Base-by-base conservation (phyloP, 768 basidiomycete genomes). In the Collybia sordida region DNA sequence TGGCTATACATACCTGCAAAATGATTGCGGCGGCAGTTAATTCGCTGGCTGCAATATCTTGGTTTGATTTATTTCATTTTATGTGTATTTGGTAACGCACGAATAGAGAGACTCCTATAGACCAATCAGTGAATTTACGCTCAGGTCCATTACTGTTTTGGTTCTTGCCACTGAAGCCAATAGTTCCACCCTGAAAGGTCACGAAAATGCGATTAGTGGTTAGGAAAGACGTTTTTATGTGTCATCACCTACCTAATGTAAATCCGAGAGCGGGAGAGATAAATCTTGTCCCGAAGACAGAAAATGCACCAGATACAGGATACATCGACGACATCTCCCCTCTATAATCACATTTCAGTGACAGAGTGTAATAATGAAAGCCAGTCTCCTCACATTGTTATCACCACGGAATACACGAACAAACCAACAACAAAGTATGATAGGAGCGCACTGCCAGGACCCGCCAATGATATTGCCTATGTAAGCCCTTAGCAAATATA, bases 261-360 rank as follows among this genome's bases (percentile, higher is more conserved):
- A 83, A 85, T 4, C 80, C 83, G 23, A 85, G 69, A 2, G 80
- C 77, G 18, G 79, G 78, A 11, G 81, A 81, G 39, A 85, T 77
- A 51, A 85, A 84, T 24, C 82, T 74, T 17, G 72, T 67, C 1
- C 80, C 81, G 51, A 84, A 82, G 18, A 71, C 67, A 15, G 82
- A 78, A 61, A 85, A 84, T 27, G 80, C 78, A 27, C 82, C 84
- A 21, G 80, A 79, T 21, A 85, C 79, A 0, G 81, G 83, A 50
- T 73, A 83, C 67, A 83, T 78, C 15, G 80, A 74, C 18, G 83
- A 72, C 84, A 88, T 85, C 60, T 86, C 84, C 9, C 83, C 83
- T 25, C 79, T 81, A 28, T 25, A 38, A 46, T 45, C 31, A 34
- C 25, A 45, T 18, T 11, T 24, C 14, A 14, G n/a, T 43, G n/a